Conservation (phyloP, 768 basidiomycete species). For the Pisolithus marmoratus region DNA sequence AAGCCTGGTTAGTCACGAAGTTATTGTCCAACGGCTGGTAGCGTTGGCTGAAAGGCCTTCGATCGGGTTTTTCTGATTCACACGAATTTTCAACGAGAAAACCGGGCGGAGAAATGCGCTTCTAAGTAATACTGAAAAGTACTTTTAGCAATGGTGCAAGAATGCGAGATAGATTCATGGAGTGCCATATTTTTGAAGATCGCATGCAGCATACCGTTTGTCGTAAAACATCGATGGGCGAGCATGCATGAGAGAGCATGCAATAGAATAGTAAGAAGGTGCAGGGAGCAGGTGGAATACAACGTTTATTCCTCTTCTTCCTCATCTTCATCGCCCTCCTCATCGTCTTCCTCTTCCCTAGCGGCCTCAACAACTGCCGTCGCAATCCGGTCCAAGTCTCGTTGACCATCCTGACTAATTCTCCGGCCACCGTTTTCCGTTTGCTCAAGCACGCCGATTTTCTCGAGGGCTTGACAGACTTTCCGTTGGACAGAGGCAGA, state of each 20-base stretch:
- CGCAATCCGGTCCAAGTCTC: constrained; percentile 91
- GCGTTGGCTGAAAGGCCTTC: too few relatives aligned
- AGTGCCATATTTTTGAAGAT: constrained; percentile 26
- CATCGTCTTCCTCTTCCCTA: constrained; percentile 70
- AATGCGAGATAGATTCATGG: constrained; percentile 1
- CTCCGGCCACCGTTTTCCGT: constrained; percentile 90
- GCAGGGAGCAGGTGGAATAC: constrained; percentile 8
- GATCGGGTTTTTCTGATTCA: too few relatives aligned
- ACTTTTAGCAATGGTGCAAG: not conserved
- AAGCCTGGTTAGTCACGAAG: too few relatives aligned
- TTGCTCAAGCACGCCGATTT: constrained; percentile 96
- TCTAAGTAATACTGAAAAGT: too few relatives aligned
- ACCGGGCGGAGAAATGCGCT: too few relatives aligned
- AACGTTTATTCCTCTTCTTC: constrained; percentile 31
- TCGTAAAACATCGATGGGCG: constrained; percentile 15
- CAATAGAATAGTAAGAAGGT: constrained; percentile 12
- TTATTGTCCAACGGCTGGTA: too few relatives aligned
- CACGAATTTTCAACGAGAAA: too few relatives aligned
- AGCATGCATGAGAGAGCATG: constrained; percentile 18
- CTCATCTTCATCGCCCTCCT: constrained; percentile 67
- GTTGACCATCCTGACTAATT: constrained; percentile 95
- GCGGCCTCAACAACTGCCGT: constrained; percentile 80
- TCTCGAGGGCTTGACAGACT: constrained; percentile 95
- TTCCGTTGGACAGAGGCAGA: constrained; percentile 90
- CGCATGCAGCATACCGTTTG: constrained; percentile 41